phyloP scores from a whole-genome alignment of 2,329 filamentous ascomycete species.

The Colletotrichum noveboracense region DNA sequence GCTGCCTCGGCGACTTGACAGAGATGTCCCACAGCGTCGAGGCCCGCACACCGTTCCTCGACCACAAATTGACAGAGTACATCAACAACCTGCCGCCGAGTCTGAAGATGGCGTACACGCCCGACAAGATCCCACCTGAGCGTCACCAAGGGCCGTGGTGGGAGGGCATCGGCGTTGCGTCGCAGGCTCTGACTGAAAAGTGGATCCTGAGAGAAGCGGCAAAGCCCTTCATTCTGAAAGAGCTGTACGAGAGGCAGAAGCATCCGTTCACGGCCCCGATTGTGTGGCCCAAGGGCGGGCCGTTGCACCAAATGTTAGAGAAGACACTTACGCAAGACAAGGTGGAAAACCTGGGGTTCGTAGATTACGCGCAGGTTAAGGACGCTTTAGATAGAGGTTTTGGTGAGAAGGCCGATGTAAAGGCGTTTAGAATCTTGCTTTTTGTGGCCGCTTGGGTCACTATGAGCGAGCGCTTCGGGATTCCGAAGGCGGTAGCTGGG shows the following conservation, averaged over 20 bases:
- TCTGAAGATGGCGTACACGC: background rate
- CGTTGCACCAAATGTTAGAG: constrained; percentile 40
- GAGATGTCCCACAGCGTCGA: constrained; percentile 42
- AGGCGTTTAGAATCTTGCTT: background rate
- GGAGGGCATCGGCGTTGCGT: background rate
- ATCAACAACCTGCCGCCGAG: constrained; percentile 21
- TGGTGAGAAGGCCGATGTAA: constrained; percentile 33
- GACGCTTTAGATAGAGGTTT: constrained; percentile 42
- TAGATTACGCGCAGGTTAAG: constrained; percentile 40
- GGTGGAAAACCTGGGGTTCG: constrained; percentile 42
- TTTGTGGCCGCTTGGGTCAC: background rate
- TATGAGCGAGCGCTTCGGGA: background rate
- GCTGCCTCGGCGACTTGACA: constrained; percentile 34
- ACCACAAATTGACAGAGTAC: constrained; percentile 33
- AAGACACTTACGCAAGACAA: constrained; percentile 37
- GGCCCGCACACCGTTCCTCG: constrained; percentile 37
- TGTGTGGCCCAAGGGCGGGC: constrained; percentile 43
- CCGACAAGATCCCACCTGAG: background rate
- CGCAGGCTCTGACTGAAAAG: constrained; percentile 44
- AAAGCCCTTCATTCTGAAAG: constrained; percentile 42
- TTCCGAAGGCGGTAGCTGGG: background rate
- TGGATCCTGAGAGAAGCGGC: constrained; percentile 53
- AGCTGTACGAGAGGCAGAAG: constrained; percentile 54
- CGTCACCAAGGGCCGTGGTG: constrained; percentile 1
- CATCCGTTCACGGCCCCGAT: constrained; percentile 52